Percentiles rank a stretch among this genome's conserved stretches.
Evolutionary conservation across 495 filamentous ascomycete genomes (phyloP).

Genomic region (Aspergillus homomorphus): DNA sequence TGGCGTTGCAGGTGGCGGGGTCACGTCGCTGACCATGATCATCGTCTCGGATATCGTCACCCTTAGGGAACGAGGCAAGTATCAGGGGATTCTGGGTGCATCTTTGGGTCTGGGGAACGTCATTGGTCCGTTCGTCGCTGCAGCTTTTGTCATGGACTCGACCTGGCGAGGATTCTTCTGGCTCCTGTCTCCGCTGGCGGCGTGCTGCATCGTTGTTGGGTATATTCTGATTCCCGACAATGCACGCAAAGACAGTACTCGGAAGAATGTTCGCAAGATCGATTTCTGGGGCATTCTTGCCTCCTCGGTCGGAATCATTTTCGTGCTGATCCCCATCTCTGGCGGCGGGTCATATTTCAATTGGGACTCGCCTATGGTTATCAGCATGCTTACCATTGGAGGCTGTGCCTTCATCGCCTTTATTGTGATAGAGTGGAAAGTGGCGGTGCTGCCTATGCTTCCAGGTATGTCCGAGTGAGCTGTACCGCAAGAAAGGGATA

Average conservation of each 20-base stretch:
- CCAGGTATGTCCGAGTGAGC: conserved; percentile 38
- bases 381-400: conserved; percentile 58
- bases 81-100: conserved; percentile 44
- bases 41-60: conserved; percentile 51
- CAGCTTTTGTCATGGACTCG: conserved; percentile 41
- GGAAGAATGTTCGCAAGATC: conserved; percentile 49
- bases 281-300: conserved; percentile 53
- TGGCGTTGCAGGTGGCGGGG: conserved; percentile 52
- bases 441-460: conserved; percentile 58
- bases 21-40: conserved; percentile 51
- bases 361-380: conserved; percentile 60
- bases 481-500: background rate
- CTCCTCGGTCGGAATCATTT: conserved; percentile 52
- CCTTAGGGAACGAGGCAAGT: conserved; percentile 44
- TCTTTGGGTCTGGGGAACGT: conserved; percentile 44
- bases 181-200: conserved; percentile 41
- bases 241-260: conserved; percentile 31
- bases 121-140: conserved; percentile 44
- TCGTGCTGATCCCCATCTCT: conserved; percentile 60
- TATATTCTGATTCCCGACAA: conserved; percentile 45
- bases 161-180: conserved; percentile 52
- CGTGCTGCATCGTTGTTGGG: conserved; percentile 37
- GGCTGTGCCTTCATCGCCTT: conserved; percentile 45
- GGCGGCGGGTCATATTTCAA: conserved; percentile 59
- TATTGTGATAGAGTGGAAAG: conserved; percentile 55